phyloP scores from a whole-genome alignment of 352 stramenopile species.

The Globisporangium solare region DNA sequence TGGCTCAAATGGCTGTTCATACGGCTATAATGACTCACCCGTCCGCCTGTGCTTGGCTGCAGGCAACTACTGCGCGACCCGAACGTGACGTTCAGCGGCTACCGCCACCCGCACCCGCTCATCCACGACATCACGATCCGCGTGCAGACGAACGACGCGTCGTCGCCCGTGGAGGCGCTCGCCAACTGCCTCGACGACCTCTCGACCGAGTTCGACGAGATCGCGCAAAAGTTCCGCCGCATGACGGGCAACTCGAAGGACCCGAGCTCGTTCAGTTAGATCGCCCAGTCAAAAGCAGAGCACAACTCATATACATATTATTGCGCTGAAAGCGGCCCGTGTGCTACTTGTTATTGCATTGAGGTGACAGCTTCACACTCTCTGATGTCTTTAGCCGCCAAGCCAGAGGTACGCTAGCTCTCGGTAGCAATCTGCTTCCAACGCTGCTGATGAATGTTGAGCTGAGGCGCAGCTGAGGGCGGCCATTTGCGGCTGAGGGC shows the following conservation, averaged over 20 bases:
- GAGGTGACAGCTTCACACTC: background rate
- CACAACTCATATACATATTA: background rate
- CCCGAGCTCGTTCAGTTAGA: constrained; percentile 77
- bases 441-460: constrained; percentile 21
- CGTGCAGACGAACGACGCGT: constrained; percentile 89
- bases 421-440: constrained; percentile 11
- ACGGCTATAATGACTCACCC: background rate
- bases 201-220: constrained; percentile 84
- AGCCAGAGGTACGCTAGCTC: constrained; percentile 17
- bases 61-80: constrained; percentile 86
- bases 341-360: too few relatives aligned
- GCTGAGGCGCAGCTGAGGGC: constrained; percentile 13
- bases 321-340: background rate
- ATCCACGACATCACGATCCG: constrained; percentile 95
- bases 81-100: constrained; percentile 92
- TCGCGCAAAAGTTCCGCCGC: constrained; percentile 80
- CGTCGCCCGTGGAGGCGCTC: constrained; percentile 74
- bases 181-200: constrained; percentile 83
- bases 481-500: constrained; percentile 4
- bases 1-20: too few relatives aligned
- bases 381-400: constrained; percentile 6
- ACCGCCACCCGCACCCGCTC: constrained; percentile 95
- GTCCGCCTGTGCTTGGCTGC: background rate
- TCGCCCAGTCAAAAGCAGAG: background rate
- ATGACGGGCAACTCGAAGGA: constrained; percentile 83